Conservation (phyloP, 495 filamentous ascomycete genomes). For the Penicillium lagena region DNA sequence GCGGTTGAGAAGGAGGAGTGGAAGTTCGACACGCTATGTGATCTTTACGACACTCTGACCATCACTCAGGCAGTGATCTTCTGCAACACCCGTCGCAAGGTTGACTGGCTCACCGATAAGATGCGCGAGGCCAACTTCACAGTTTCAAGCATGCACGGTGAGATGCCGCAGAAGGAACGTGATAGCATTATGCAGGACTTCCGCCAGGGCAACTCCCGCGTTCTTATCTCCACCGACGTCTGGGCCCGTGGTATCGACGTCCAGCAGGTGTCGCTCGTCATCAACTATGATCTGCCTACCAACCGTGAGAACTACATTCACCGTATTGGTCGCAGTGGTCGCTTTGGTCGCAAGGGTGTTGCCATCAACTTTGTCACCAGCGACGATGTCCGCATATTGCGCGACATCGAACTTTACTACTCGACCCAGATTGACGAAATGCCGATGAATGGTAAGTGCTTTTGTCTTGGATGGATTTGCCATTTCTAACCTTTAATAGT, state of each 20-base stretch:
- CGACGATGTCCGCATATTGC: constrained; percentile 94
- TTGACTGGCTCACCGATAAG: constrained; percentile 99
- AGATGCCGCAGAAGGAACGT: constrained; percentile 97
- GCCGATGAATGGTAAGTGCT: constrained; percentile 78
- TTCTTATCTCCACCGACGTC: constrained; percentile 97
- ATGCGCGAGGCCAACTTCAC: constrained; percentile 98
- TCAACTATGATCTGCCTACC: constrained; percentile 97
- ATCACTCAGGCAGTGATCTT: constrained; percentile 99
- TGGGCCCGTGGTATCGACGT: constrained; percentile 99
- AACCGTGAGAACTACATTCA: constrained; percentile 99
- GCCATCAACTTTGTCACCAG: constrained; percentile 99
- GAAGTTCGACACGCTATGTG: constrained; percentile 99
- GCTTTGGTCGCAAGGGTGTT: constrained; percentile 97
- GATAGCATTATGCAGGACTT: constrained; percentile 99
- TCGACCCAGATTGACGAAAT: constrained; percentile 99
- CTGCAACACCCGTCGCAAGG: constrained; percentile 99
- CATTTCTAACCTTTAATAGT: constrained; percentile 14
- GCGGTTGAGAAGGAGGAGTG: constrained; percentile 99
- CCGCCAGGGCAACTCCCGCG: constrained; percentile 89
- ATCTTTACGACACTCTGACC: constrained; percentile 97
- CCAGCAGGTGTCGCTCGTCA: constrained; percentile 97
- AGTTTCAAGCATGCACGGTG: constrained; percentile 96
- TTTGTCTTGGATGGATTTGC: neutral
- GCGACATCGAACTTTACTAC: constrained; percentile 96
- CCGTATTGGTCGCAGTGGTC: constrained; percentile 89